phyloP scores from a whole-genome alignment of 2,329 filamentous ascomycete genomes.

The Orbilia quercus region DNA sequence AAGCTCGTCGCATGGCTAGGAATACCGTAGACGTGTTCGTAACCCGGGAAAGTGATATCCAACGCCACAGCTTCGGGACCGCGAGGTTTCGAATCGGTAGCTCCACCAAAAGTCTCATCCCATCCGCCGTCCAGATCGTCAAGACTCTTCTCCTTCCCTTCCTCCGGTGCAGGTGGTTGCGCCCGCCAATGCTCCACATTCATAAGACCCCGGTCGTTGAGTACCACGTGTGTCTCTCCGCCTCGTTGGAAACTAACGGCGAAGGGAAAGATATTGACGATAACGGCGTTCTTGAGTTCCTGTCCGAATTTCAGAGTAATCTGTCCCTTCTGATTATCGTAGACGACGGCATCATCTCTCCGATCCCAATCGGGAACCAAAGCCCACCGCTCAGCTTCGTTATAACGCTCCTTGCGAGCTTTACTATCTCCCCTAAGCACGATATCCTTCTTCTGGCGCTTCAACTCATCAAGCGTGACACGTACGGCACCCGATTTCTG shows the following conservation, averaged over 20 bases:
- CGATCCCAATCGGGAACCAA: conserved; percentile 83
- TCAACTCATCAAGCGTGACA: conserved; percentile 91
- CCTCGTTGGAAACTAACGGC: conserved; percentile 86
- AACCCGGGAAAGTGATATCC: conserved; percentile 91
- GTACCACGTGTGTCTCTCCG: conserved; percentile 80
- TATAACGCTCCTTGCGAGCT: conserved; percentile 90
- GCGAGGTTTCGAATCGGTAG: conserved; percentile 93
- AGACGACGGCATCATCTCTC: conserved; percentile 72
- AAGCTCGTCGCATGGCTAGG: conserved; percentile 90
- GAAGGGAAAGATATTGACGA: conserved; percentile 86
- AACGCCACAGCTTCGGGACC: conserved; percentile 88
- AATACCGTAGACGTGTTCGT: conserved; percentile 92
- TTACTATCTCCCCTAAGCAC: conserved; percentile 85
- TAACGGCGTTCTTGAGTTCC: conserved; percentile 85
- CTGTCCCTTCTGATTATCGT: conserved; percentile 68
- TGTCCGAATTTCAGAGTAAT: conserved; percentile 71
- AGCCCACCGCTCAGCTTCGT: conserved; percentile 86
- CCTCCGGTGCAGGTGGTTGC: conserved; percentile 69
- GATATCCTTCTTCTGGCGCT: conserved; percentile 86
- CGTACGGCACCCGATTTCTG: conserved; percentile 88
- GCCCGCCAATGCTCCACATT: conserved; percentile 96
- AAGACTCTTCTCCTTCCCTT: conserved; percentile 64
- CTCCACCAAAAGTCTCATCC: conserved; percentile 95
- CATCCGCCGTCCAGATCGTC: conserved; percentile 80
- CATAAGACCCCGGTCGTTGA: conserved; percentile 89